These are phyloP conservation scores for Xerocomellus amylosporus DNA, from an alignment of 768 basidiomycete species.

Conservation along the genomic window DNA sequence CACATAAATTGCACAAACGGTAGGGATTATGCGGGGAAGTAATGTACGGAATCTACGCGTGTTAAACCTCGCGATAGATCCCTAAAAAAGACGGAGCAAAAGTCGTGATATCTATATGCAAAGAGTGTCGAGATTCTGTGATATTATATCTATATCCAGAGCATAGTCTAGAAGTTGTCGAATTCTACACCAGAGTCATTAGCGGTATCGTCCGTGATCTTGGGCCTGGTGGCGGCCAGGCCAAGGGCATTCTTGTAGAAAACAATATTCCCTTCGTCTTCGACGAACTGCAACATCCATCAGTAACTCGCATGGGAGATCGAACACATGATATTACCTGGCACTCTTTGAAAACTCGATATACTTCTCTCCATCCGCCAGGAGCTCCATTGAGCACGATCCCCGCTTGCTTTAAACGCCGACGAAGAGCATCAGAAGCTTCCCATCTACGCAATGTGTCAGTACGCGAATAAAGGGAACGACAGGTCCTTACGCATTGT, in stretches of 20 bases:
- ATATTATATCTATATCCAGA: slow-evolving; percentile 7
- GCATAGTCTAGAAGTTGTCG: slow-evolving; percentile 33
- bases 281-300: slow-evolving; percentile 64
- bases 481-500: slow-evolving; percentile 56
- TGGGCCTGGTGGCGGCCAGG: slow-evolving; percentile 65
- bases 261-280: slow-evolving; percentile 87
- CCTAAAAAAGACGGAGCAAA: not conserved
- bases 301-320: not conserved
- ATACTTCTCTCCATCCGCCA: slow-evolving; percentile 76
- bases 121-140: not conserved
- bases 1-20: no score
- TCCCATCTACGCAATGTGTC: slow-evolving; percentile 62
- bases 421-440: slow-evolving; percentile 80
- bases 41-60: not conserved
- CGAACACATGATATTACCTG: slow-evolving; percentile 42
- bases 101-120: slow-evolving; percentile 11
- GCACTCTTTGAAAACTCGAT: slow-evolving; percentile 76
- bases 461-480: not conserved
- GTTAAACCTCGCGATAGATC: not conserved
- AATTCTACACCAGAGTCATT: slow-evolving; percentile 71
- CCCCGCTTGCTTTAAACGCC: slow-evolving; percentile 57
- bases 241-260: slow-evolving; percentile 91
- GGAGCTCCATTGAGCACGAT: slow-evolving; percentile 68
- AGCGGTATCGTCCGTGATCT: slow-evolving; percentile 54
- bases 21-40: no score